Conservation (phyloP, 192 early-diverging fungal genomes). For the Podila clonocystis region DNA sequence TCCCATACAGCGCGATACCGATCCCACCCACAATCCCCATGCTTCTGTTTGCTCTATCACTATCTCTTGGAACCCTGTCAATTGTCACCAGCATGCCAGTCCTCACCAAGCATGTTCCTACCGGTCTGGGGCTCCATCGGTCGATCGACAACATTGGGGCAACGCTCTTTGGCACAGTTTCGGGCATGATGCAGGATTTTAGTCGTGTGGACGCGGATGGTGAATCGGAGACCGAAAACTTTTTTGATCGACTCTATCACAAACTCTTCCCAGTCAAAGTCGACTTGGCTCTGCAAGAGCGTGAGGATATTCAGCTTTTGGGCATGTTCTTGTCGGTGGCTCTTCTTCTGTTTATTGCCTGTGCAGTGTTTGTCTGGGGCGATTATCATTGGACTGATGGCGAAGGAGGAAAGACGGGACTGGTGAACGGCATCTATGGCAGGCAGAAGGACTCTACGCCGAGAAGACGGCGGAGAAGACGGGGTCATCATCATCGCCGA, state of each 20-base stretch:
- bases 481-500: constrained; percentile 15
- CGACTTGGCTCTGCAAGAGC: constrained; percentile 22
- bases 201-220: not conserved
- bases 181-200: constrained; percentile 52
- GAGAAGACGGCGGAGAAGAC: not conserved
- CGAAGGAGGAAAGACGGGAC: constrained; percentile 43
- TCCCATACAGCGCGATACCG: constrained; percentile 12
- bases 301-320: constrained; percentile 30
- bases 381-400: constrained; percentile 51
- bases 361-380: constrained; percentile 45
- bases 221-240: constrained; percentile 20
- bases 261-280: constrained; percentile 34
- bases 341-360: constrained; percentile 10
- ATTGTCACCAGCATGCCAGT: constrained; percentile 55
- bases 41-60: constrained; percentile 52
- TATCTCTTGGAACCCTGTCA: constrained; percentile 45
- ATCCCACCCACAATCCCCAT: constrained; percentile 55
- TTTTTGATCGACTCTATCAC: constrained; percentile 44
- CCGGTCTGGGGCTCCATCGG: constrained; percentile 51
- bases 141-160: constrained; percentile 59
- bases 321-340: constrained; percentile 39
- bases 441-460: not conserved
- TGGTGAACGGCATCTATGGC: constrained; percentile 41
- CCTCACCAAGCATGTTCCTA: constrained; percentile 54
- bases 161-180: constrained; percentile 49